These are phyloP conservation scores for Penicillium cataractarum DNA, from an alignment of 495 filamentous ascomycete species.

Conservation along the genomic window DNA sequence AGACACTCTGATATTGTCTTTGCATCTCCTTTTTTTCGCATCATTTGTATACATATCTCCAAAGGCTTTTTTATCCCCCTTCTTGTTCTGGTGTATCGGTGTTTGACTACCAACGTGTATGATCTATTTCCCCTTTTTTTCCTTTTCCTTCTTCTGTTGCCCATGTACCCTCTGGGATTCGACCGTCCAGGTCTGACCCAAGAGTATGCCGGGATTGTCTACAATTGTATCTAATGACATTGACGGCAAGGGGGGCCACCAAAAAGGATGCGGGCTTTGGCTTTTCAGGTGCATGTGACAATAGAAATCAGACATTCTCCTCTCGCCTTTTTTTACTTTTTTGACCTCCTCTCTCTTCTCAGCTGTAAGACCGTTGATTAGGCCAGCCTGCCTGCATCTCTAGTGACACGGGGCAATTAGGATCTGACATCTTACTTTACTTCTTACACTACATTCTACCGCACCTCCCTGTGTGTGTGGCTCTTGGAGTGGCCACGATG, in stretches of 20 bases:
- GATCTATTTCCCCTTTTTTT: slow-evolving; percentile 27
- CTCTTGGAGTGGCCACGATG: slow-evolving; percentile 13
- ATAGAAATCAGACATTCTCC: slow-evolving; percentile 54
- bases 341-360: slow-evolving; percentile 4
- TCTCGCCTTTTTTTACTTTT: slow-evolving; percentile 41
- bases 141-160: slow-evolving; percentile 36
- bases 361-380: slow-evolving; percentile 16
- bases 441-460: neutral
- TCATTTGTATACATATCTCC: slow-evolving; percentile 50
- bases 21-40: slow-evolving; percentile 35
- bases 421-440: neutral
- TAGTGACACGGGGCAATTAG: slow-evolving; percentile 9
- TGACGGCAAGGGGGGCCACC: slow-evolving; percentile 45
- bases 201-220: slow-evolving; percentile 39
- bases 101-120: slow-evolving; percentile 38
- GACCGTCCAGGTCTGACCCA: slow-evolving; percentile 7
- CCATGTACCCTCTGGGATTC: slow-evolving; percentile 35
- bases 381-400: slow-evolving; percentile 12
- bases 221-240: slow-evolving; percentile 54
- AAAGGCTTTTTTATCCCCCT: slow-evolving; percentile 29
- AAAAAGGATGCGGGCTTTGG: slow-evolving; percentile 45
- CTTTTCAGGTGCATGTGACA: slow-evolving; percentile 49
- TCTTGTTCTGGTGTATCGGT: slow-evolving; percentile 46
- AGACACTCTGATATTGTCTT: slow-evolving; percentile 30
- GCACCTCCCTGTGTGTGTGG: neutral